Evolutionary conservation across 208 protist species (phyloP).

Genomic region (Leishmania tropica): DNA sequence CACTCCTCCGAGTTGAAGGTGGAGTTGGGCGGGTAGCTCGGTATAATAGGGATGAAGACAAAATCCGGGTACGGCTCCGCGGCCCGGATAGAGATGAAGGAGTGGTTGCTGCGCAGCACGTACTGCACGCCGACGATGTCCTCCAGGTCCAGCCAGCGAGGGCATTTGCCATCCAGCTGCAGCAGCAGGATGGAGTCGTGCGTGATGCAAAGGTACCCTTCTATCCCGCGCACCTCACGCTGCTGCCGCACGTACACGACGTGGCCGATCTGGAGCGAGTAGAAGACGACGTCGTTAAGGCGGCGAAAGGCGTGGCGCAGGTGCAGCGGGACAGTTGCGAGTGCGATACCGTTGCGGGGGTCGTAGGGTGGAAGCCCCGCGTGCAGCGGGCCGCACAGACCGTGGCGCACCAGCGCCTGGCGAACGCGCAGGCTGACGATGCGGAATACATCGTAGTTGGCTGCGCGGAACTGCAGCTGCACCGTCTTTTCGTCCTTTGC

Average conservation of each 20-base stretch:
- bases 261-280: slow-evolving; percentile 53
- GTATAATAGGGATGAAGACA: slow-evolving; percentile 49
- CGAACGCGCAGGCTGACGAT: slow-evolving; percentile 43
- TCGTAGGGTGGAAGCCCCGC: slow-evolving; percentile 54
- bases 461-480: slow-evolving; percentile 38
- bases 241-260: slow-evolving; percentile 46
- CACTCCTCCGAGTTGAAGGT: slow-evolving; percentile 48
- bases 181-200: slow-evolving; percentile 50
- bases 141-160: slow-evolving; percentile 46
- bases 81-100: slow-evolving; percentile 42
- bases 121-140: slow-evolving; percentile 50
- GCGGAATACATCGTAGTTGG: slow-evolving; percentile 47
- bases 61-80: slow-evolving; percentile 43
- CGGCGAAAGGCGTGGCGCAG: slow-evolving; percentile 47
- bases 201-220: slow-evolving; percentile 47
- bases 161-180: slow-evolving; percentile 47
- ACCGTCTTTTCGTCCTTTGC: slow-evolving; percentile 23
- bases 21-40: slow-evolving; percentile 41
- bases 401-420: slow-evolving; percentile 44
- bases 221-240: slow-evolving; percentile 46
- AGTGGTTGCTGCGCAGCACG: slow-evolving; percentile 39
- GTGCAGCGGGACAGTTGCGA: slow-evolving; percentile 60
- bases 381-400: slow-evolving; percentile 48
- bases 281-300: slow-evolving; percentile 51
- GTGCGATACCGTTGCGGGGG: slow-evolving; percentile 59